Evolutionary conservation across 805 yeast species (phyloP).

Genomic region (Spathaspora arborariae): DNA sequence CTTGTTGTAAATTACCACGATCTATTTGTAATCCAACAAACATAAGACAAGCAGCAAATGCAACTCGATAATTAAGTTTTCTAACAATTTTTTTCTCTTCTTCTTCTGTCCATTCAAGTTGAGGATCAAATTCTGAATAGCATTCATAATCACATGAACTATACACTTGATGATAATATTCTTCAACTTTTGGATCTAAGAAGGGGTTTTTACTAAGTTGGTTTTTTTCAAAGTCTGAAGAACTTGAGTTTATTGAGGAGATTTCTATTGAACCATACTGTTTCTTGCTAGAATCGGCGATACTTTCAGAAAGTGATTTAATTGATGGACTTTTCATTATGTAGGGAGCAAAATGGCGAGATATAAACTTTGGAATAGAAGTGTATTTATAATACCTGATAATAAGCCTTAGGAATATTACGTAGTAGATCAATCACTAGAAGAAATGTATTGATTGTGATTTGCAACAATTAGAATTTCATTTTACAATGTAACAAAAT

Average conservation of each 20-base stretch:
- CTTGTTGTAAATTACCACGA: constrained; percentile 55
- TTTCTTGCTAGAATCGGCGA: not conserved
- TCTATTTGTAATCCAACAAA: constrained; percentile 58
- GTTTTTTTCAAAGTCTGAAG: not conserved
- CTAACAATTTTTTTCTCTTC: constrained; percentile 49
- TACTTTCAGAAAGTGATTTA: not conserved
- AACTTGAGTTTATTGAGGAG: not conserved
- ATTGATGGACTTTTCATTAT: not conserved
- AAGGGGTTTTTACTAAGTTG: not conserved
- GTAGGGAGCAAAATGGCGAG: not conserved
- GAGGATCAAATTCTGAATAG: constrained; percentile 53
- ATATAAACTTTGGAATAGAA: not conserved
- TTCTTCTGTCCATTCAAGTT: constrained; percentile 48
- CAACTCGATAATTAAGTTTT: constrained; percentile 54
- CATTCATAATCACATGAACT: constrained; percentile 47
- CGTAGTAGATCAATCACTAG: not conserved
- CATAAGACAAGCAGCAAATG: constrained; percentile 56
- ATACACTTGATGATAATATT: constrained; percentile 12
- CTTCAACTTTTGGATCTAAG: constrained; percentile 7
- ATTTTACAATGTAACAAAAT: not conserved
- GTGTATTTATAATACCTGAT: not conserved
- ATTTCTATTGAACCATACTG: not conserved
- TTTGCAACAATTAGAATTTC: not conserved
- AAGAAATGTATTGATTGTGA: not conserved
- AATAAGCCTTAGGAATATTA: not conserved